Evolutionary conservation across 179 eudicot genomes (phyloP).

Genomic region (Beta lomatogona): DNA sequence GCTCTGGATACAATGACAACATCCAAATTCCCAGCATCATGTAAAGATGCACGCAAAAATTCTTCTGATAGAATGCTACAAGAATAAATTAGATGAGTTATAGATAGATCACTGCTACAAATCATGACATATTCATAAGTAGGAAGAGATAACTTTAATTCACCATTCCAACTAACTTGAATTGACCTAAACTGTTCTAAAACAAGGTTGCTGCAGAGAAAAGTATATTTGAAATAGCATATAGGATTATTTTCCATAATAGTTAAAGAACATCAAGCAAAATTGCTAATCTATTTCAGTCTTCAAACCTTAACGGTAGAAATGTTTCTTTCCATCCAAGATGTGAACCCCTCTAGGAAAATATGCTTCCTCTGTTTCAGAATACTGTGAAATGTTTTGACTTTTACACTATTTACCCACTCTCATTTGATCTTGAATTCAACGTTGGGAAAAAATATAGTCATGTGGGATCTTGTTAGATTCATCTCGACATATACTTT

Average conservation of each 20-base stretch:
- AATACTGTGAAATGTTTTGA: too few species aligned
- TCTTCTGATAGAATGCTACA: slow-evolving; percentile 99
- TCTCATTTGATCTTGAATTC: too few species aligned
- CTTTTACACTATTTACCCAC: too few species aligned
- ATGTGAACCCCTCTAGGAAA: background rate
- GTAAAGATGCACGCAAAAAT: slow-evolving; percentile 85
- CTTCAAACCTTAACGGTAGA: background rate
- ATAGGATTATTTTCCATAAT: background rate
- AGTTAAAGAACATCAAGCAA: background rate
- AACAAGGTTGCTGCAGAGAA: background rate
- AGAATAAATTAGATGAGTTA: slow-evolving; percentile 71
- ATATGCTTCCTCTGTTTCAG: background rate
- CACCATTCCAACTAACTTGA: background rate
- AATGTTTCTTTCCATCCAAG: background rate
- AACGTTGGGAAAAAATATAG: too few species aligned
- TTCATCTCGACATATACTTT: too few species aligned
- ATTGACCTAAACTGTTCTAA: background rate
- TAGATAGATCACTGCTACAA: slow-evolving; percentile 24
- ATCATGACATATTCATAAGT: slow-evolving; percentile 5
- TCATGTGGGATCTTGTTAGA: too few species aligned
- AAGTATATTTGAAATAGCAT: background rate
- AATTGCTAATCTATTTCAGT: background rate
- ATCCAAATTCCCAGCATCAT: slow-evolving; percentile 70
- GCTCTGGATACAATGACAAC: slow-evolving; percentile 53
- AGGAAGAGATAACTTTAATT: background rate